These are phyloP conservation scores for Hericium coralloides DNA, from an alignment of 768 basidiomycete genomes.

Conservation along the genomic window DNA sequence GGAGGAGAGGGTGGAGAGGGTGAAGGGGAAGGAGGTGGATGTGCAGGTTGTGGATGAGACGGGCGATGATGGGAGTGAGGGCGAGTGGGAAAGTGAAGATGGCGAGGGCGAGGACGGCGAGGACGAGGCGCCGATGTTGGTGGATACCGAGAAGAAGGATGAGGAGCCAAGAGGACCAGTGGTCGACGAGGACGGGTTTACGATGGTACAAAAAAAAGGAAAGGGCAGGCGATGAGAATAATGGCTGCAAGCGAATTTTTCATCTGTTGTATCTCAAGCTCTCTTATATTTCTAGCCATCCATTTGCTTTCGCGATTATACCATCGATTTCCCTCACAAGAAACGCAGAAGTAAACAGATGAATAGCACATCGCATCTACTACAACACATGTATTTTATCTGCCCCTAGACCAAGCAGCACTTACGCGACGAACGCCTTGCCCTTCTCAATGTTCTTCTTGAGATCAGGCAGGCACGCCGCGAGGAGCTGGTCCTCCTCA, in stretches of 20 bases:
- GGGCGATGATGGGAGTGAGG: conserved; percentile 33
- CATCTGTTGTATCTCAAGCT: not conserved
- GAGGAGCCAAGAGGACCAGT: conserved; percentile 49
- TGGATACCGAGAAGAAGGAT: conserved; percentile 27
- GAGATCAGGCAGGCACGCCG: conserved; percentile 82
- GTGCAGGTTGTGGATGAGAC: conserved; percentile 30
- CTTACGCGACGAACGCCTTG: conserved; percentile 52
- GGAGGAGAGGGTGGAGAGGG: conserved; percentile 52
- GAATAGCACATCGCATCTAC: conserved; percentile 4
- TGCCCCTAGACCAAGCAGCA: conserved; percentile 5
- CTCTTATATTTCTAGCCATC: not conserved
- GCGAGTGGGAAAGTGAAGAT: conserved; percentile 37
- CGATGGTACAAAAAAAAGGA: conserved; percentile 58
- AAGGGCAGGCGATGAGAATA: not conserved
- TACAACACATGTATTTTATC: conserved; percentile 4
- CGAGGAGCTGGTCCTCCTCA: conserved; percentile 80
- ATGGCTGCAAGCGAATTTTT: not conserved
- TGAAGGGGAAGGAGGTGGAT: conserved; percentile 47
- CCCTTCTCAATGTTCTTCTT: conserved; percentile 99
- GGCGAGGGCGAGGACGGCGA: conserved; percentile 25
- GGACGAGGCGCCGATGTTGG: conserved; percentile 47
- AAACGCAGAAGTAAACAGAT: not conserved
- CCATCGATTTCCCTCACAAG: not conserved
- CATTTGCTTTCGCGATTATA: not conserved
- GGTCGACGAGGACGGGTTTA: conserved; percentile 92